These are phyloP conservation scores for Alternaria brassicae DNA, from an alignment of 2,329 filamentous ascomycete species.

Conservation along the genomic window DNA sequence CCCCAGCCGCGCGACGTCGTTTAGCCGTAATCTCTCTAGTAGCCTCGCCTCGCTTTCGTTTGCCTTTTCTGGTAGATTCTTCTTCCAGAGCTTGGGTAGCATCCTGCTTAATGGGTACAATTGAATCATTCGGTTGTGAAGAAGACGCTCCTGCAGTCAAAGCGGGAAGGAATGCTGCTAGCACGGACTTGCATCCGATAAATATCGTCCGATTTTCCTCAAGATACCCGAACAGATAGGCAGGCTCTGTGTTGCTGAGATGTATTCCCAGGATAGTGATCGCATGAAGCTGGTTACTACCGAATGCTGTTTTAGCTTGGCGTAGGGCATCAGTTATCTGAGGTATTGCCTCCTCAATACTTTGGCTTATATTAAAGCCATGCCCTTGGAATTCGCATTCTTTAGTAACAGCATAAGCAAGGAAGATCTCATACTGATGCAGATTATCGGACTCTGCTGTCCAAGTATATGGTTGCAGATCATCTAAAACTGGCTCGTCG, in stretches of 20 bases:
- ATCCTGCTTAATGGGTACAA: not conserved
- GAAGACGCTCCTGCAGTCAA: constrained; percentile 7
- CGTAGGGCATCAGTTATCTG: constrained; percentile 9
- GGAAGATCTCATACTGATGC: constrained; percentile 12
- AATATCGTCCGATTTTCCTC: constrained; percentile 10
- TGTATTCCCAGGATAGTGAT: constrained; percentile 14
- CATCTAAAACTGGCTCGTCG: constrained; percentile 11
- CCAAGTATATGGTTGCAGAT: constrained; percentile 8
- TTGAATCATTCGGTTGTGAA: constrained; percentile 7
- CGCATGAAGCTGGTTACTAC: constrained; percentile 6
- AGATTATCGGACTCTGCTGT: constrained; percentile 5
- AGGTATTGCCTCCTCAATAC: constrained; percentile 12
- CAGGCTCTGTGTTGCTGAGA: constrained; percentile 13
- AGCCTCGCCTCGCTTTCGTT: constrained; percentile 6
- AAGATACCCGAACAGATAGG: constrained; percentile 10
- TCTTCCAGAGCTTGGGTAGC: constrained; percentile 5
- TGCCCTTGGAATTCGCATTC: constrained; percentile 10
- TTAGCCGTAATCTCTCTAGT: not conserved
- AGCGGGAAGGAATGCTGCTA: constrained; percentile 7
- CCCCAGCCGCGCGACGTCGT: not conserved
- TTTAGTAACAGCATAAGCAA: constrained; percentile 8
- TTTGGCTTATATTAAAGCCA: constrained; percentile 11
- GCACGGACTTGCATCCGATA: constrained; percentile 7
- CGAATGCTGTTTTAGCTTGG: constrained; percentile 12
- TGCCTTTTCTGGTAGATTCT: constrained; percentile 7